Conservation (phyloP, 2,329 filamentous ascomycete genomes). For the Trichoderma sp. region DNA sequence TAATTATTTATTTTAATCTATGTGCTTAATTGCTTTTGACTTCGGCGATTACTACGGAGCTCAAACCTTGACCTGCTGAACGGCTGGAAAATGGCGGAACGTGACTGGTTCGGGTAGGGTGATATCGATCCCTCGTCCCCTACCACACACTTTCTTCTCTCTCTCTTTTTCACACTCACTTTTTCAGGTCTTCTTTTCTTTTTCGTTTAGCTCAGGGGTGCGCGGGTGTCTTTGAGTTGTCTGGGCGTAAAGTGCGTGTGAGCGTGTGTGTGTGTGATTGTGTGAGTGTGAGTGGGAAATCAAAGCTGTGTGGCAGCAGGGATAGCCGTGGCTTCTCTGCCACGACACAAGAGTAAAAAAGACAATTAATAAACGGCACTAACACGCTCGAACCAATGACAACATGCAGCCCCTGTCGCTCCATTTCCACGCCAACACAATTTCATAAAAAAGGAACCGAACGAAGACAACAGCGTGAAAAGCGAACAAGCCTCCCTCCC, state of each 20-base stretch:
- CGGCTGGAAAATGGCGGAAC: not conserved
- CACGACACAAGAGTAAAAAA: not conserved
- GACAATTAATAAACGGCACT: not conserved
- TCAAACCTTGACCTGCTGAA: constrained; percentile 13
- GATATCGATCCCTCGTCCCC: not conserved
- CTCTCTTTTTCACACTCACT: not conserved
- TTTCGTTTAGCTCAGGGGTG: constrained; percentile 9
- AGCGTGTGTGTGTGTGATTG: not conserved
- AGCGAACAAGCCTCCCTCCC: not conserved
- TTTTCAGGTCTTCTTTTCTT: not conserved
- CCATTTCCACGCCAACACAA: not conserved
- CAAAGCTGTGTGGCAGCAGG: constrained; percentile 6
- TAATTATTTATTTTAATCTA: not conserved
- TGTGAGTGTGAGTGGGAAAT: not conserved
- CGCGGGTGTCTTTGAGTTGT: not conserved
- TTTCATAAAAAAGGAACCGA: not conserved
- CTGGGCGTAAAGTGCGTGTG: not conserved
- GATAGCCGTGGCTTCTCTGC: constrained; percentile 4
- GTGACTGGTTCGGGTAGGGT: constrained; percentile 1
- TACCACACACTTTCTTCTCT: not conserved
- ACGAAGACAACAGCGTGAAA: not conserved
- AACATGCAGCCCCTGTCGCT: not conserved
- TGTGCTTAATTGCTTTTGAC: not conserved
- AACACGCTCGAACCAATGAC: constrained; percentile 5
- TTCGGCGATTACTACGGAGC: not conserved